These are phyloP conservation scores for Talaromyces sp. DNA, from an alignment of 2,329 filamentous ascomycete species.

Conservation along the genomic window DNA sequence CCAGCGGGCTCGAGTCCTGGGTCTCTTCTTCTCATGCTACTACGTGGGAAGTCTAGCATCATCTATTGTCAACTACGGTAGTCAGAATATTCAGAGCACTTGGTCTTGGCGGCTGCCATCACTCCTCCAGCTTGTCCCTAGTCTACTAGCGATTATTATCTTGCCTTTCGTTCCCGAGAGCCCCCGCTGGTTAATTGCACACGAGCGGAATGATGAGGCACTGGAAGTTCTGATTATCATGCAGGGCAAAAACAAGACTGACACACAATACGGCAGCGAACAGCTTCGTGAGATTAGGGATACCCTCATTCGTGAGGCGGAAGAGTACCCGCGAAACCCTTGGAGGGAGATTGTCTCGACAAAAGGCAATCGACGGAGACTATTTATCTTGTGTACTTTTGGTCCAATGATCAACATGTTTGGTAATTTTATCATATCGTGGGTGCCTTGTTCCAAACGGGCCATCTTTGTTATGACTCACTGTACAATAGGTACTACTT, in stretches of 20 bases:
- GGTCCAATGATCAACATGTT: not conserved
- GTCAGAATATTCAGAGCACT: slow-evolving; percentile 16
- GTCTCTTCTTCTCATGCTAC: not conserved
- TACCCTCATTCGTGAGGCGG: slow-evolving; percentile 40
- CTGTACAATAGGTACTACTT: not conserved
- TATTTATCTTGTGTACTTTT: not conserved
- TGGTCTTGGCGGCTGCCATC: slow-evolving; percentile 29
- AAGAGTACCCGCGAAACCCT: slow-evolving; percentile 48
- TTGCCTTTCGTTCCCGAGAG: slow-evolving; percentile 56
- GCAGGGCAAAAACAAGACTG: not conserved
- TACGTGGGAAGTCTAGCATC: not conserved
- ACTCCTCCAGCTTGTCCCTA: slow-evolving; percentile 16
- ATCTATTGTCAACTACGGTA: not conserved
- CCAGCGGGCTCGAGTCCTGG: not conserved
- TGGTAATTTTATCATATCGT: not conserved
- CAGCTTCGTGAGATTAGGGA: not conserved
- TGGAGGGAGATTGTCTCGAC: slow-evolving; percentile 61
- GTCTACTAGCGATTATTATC: slow-evolving; percentile 5
- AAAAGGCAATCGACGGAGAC: slow-evolving; percentile 53
- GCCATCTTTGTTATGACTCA: not conserved
- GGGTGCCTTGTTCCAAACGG: not conserved
- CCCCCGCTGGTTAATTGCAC: slow-evolving; percentile 61
- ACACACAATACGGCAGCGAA: not conserved
- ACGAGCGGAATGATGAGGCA: not conserved
- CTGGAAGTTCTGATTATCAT: not conserved